A percentile compares a stretch with the other conserved stretches of the same genome.
Conservation (phyloP, 768 basidiomycete genomes). For the Leccinum obscurum region DNA sequence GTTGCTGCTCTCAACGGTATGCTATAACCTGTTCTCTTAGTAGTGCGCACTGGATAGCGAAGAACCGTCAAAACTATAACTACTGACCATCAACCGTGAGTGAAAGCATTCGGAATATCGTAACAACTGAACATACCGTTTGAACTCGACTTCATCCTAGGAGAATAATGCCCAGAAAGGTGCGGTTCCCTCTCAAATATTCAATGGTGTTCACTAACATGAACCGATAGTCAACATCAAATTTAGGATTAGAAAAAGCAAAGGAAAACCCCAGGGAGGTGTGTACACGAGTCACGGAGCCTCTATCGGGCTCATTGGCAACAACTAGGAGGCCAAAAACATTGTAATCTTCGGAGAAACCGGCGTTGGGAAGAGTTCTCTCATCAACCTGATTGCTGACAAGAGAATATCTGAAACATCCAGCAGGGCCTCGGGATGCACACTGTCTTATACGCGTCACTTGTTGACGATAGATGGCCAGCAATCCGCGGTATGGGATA, state of each 20-base stretch:
- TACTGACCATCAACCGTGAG: slow-evolving; percentile 4
- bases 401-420: slow-evolving; percentile 15
- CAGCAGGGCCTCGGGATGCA: slow-evolving; percentile 25
- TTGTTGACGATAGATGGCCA: slow-evolving; percentile 11
- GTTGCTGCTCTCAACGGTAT: background rate
- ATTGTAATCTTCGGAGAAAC: too few species aligned
- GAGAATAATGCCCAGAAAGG: slow-evolving; percentile 9
- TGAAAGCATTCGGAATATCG: background rate
- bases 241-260: background rate
- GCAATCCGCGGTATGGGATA: slow-evolving; percentile 25
- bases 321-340: slow-evolving; percentile 11
- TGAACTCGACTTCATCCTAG: background rate
- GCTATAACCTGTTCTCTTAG: background rate
- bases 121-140: background rate
- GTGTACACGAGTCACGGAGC: background rate
- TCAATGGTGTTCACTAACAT: background rate
- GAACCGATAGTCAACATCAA: slow-evolving; percentile 4
- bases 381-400: too few species aligned
- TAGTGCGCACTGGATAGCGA: slow-evolving; percentile 9
- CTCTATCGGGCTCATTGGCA: background rate
- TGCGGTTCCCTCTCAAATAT: background rate
- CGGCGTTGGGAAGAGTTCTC: too few species aligned
- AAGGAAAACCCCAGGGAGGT: slow-evolving; percentile 10
- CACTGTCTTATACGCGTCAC: slow-evolving; percentile 9
- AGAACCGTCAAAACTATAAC: slow-evolving; percentile 9